phyloP scores from a whole-genome alignment of 805 yeast species.

The Lachancea fermentati region DNA sequence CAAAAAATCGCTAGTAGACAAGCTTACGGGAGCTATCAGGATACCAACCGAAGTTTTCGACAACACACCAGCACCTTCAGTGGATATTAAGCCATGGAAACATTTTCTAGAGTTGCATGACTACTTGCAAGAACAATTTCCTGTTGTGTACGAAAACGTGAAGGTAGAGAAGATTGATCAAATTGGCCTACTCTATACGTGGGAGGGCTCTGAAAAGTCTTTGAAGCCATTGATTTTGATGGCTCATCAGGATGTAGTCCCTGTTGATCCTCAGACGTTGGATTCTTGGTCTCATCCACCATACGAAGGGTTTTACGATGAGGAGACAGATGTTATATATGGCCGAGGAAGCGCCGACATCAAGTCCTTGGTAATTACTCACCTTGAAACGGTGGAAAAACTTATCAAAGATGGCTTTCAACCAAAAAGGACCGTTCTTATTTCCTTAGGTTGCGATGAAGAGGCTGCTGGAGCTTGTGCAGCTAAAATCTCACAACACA shows the following conservation, averaged over 20 bases:
- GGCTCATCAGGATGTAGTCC: constrained; percentile 74
- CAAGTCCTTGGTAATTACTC: constrained; percentile 53
- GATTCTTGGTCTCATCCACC: constrained; percentile 57
- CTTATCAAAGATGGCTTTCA: constrained; percentile 38
- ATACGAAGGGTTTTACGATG: constrained; percentile 53
- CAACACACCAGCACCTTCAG: constrained; percentile 25
- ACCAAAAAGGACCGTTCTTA: constrained; percentile 48
- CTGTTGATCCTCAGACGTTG: constrained; percentile 51
- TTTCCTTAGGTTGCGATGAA: constrained; percentile 66
- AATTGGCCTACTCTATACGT: constrained; percentile 51
- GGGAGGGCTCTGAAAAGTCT: constrained; percentile 32
- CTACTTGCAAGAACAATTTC: constrained; percentile 46
- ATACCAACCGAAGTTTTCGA: constrained; percentile 55
- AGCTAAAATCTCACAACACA: constrained; percentile 34
- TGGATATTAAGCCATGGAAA: constrained; percentile 9
- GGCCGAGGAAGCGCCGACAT: constrained; percentile 68
- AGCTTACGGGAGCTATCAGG: constrained; percentile 47
- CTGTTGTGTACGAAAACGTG: constrained; percentile 38
- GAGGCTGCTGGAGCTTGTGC: constrained; percentile 56
- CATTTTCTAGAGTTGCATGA: constrained; percentile 36
- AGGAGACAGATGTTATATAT: constrained; percentile 39
- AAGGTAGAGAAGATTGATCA: constrained; percentile 47
- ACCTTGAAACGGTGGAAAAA: constrained; percentile 49
- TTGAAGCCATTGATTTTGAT: constrained; percentile 53
- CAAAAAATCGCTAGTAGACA: constrained; percentile 16